Conservation (phyloP, 768 basidiomycete genomes). For the Sistotremastrum suecicum region DNA sequence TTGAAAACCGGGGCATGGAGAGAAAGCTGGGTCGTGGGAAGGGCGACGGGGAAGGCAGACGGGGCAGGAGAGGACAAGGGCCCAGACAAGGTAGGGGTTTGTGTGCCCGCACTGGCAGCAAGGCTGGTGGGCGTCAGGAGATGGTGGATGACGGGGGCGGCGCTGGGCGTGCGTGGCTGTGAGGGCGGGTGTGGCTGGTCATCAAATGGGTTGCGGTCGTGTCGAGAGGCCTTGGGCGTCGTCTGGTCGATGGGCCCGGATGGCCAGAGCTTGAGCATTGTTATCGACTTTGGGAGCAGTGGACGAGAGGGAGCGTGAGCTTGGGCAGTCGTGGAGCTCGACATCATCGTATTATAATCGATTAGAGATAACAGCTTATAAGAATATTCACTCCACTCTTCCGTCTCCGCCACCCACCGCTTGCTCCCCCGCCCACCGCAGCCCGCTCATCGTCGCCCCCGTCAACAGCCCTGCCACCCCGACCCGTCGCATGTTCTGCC, state of each 20-base stretch:
- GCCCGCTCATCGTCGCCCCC: conserved; percentile 36
- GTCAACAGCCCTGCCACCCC: conserved; percentile 41
- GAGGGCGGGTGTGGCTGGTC: conserved; percentile 19
- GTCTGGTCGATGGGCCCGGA: conserved; percentile 34
- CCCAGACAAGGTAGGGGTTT: too few species aligned
- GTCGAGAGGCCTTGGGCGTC: conserved; percentile 42
- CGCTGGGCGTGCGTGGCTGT: background rate
- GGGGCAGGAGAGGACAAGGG: conserved; percentile 7
- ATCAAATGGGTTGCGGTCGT: conserved; percentile 55
- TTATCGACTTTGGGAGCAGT: conserved; percentile 13
- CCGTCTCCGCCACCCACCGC: conserved; percentile 10
- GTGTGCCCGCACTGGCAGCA: conserved; percentile 1
- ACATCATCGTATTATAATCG: conserved; percentile 8
- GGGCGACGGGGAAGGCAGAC: conserved; percentile 33
- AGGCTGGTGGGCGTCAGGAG: conserved; percentile 5
- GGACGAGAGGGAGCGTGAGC: conserved; percentile 13
- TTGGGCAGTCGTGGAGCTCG: conserved; percentile 10
- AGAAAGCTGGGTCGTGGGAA: conserved; percentile 49
- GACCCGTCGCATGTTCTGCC: conserved; percentile 32
- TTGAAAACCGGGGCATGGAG: conserved; percentile 78
- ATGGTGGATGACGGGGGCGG: conserved; percentile 5
- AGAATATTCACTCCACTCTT: background rate
- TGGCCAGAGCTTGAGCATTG: conserved; percentile 63
- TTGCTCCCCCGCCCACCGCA: conserved; percentile 23
- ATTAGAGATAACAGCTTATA: too few species aligned